Evolutionary conservation across 2,329 filamentous ascomycete species (phyloP).

Genomic region (Seiridium unicorne): DNA sequence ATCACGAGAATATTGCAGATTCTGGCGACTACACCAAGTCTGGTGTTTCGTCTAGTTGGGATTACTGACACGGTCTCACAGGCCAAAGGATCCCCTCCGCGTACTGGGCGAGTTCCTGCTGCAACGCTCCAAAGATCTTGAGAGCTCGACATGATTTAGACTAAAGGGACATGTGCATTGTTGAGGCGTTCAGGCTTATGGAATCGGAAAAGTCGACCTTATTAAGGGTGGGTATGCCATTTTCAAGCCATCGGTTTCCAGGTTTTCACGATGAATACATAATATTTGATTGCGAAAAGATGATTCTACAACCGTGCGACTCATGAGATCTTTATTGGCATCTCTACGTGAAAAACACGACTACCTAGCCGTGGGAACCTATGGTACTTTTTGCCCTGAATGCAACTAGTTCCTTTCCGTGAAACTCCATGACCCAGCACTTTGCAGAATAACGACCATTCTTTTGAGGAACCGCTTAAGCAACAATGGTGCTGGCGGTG

Average conservation of each 20-base stretch:
- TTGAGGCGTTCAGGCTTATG: conserved; percentile 2
- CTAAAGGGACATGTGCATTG: background rate
- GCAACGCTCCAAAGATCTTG: conserved; percentile 65
- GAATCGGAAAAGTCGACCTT: conserved; percentile 1
- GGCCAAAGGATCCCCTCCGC: conserved; percentile 67
- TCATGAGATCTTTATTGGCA: conserved; percentile 10
- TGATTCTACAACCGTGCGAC: conserved; percentile 4
- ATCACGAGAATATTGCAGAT: background rate
- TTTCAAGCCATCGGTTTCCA: too few relatives aligned
- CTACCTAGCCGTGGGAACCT: conserved; percentile 9
- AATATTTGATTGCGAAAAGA: conserved; percentile 3
- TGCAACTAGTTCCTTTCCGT: conserved; percentile 27
- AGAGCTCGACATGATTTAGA: conserved; percentile 28
- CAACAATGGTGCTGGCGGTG: conserved; percentile 90
- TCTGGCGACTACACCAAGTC: background rate
- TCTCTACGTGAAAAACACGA: conserved; percentile 10
- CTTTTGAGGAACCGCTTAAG: conserved; percentile 57
- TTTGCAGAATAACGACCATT: conserved; percentile 18
- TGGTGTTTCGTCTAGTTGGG: background rate
- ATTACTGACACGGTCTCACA: conserved; percentile 20
- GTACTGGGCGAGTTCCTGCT: conserved; percentile 70
- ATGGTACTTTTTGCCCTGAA: conserved; percentile 21
- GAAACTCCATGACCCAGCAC: conserved; percentile 30
- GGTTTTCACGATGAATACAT: too few relatives aligned
- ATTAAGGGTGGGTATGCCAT: too few relatives aligned